A percentile compares a stretch with the other conserved stretches of the same genome.
These are phyloP conservation scores for Arctium minus DNA, from an alignment of 129 eudicot genomes.

Conservation along the genomic window DNA sequence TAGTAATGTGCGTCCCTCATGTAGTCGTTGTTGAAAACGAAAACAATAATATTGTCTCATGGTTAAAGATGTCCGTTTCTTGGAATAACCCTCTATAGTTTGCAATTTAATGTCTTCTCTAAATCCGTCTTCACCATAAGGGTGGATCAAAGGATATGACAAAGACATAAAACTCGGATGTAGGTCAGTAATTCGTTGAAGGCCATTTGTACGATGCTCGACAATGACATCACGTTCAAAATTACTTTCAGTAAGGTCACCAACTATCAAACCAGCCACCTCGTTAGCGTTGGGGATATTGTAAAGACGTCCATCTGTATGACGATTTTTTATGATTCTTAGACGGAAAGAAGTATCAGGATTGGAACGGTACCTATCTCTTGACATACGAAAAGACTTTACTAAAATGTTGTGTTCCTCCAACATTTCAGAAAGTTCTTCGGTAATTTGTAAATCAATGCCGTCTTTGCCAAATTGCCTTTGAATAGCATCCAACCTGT, in stretches of 20 bases:
- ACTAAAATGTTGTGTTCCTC: conserved; percentile 1
- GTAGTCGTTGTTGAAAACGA: background rate
- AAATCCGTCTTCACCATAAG: conserved; percentile 11
- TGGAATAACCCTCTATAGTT: background rate
- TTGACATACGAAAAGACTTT: conserved; percentile 10
- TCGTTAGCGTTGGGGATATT: background rate
- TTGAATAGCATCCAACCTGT: background rate
- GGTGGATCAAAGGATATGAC: conserved; percentile 19
- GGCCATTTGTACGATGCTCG: background rate
- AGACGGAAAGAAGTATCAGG: background rate
- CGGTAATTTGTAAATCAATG: background rate
- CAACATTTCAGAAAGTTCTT: background rate
- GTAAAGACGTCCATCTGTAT: background rate
- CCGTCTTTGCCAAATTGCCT: background rate
- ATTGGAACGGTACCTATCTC: background rate
- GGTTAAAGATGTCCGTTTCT: background rate
- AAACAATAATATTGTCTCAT: background rate
- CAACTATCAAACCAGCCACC: conserved; percentile 5
- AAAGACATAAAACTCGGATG: conserved; percentile 9
- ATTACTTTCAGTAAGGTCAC: background rate
- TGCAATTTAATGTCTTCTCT: background rate
- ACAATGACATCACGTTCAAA: conserved; percentile 8
- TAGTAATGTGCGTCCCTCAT: too few relatives aligned
- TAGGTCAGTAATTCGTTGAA: conserved; percentile 6
- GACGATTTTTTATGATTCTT: background rate